Percentiles rank a stretch among this genome's conserved stretches.
Conservation (phyloP, 345 rosid species). For the Gossypium australe region DNA sequence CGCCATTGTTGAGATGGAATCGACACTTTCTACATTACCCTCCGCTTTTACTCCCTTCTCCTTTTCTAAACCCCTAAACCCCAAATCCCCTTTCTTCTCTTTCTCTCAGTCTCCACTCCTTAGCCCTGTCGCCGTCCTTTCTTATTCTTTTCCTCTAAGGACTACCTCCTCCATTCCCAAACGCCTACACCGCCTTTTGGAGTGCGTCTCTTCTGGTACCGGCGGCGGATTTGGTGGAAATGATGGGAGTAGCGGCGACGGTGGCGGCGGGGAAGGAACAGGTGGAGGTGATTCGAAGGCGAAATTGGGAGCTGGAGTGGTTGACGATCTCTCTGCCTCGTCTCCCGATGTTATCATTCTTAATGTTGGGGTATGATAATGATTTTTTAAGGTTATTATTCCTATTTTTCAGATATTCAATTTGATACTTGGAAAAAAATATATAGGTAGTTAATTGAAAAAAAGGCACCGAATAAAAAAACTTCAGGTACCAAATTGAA, state of each 20-base stretch:
- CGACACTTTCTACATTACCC: constrained; percentile 27
- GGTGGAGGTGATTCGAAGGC: constrained; percentile 55
- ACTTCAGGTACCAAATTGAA: no score
- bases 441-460: no score
- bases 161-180: constrained; percentile 28
- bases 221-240: constrained; percentile 30
- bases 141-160: constrained; percentile 9
- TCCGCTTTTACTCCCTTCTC: constrained; percentile 36
- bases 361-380: constrained; percentile 68
- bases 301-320: constrained; percentile 37
- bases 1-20: constrained; percentile 35
- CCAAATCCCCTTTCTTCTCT: constrained; percentile 9
- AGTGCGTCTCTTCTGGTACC: constrained; percentile 43
- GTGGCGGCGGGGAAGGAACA: constrained; percentile 37
- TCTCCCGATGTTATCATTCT: constrained; percentile 75
- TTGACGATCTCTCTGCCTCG: constrained; percentile 38
- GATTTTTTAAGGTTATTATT: no score
- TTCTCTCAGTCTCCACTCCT: constrained; percentile 14
- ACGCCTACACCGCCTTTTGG: constrained; percentile 32
- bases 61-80: constrained; percentile 43
- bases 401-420: no score
- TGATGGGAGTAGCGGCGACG: constrained; percentile 34
- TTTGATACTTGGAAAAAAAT: no score
- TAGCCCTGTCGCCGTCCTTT: constrained; percentile 1
- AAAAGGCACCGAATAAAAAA: no score